A percentile compares a stretch with the other conserved stretches of the same genome.
These are phyloP conservation scores for Xylaria sp. DNA, from an alignment of 2,329 filamentous ascomycete genomes.

Conservation along the genomic window DNA sequence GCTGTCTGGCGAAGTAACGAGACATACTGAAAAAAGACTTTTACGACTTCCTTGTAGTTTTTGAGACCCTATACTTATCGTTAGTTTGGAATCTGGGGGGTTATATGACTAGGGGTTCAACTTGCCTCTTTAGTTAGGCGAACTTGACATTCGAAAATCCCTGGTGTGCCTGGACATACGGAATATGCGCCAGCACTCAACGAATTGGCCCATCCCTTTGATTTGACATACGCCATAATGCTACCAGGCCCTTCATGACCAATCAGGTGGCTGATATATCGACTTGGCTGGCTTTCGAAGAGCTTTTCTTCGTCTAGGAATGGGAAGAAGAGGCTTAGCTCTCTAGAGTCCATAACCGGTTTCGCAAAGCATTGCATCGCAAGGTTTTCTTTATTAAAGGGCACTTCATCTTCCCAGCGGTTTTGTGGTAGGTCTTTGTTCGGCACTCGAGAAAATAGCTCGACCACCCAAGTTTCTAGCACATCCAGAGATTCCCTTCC, in stretches of 20 bases:
- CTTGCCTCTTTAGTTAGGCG: constrained; percentile 82
- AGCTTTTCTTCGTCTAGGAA: constrained; percentile 85
- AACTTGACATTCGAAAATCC: constrained; percentile 82
- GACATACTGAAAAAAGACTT: constrained; percentile 91
- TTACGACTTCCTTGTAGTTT: constrained; percentile 83
- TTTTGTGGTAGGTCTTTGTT: constrained; percentile 81
- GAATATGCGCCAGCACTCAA: constrained; percentile 80
- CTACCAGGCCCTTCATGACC: constrained; percentile 94
- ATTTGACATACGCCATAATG: constrained; percentile 89
- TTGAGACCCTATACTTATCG: constrained; percentile 67
- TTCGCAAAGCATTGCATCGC: constrained; percentile 84
- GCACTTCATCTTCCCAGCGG: constrained; percentile 63
- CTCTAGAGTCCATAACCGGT: constrained; percentile 88
- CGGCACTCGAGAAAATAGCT: constrained; percentile 82
- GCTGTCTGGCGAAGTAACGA: constrained; percentile 82
- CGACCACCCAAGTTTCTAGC: constrained; percentile 83
- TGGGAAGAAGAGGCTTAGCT: constrained; percentile 83
- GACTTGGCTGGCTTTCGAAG: constrained; percentile 82
- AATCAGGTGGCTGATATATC: constrained; percentile 88
- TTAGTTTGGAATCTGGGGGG: constrained; percentile 33
- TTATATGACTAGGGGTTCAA: not conserved
- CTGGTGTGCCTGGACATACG: constrained; percentile 80
- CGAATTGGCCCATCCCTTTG: constrained; percentile 88
- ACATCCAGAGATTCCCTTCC: constrained; percentile 85
- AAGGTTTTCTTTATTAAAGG: constrained; percentile 62